Evolutionary conservation across 805 yeast species (phyloP).

Genomic region (Brettanomyces sp.): DNA sequence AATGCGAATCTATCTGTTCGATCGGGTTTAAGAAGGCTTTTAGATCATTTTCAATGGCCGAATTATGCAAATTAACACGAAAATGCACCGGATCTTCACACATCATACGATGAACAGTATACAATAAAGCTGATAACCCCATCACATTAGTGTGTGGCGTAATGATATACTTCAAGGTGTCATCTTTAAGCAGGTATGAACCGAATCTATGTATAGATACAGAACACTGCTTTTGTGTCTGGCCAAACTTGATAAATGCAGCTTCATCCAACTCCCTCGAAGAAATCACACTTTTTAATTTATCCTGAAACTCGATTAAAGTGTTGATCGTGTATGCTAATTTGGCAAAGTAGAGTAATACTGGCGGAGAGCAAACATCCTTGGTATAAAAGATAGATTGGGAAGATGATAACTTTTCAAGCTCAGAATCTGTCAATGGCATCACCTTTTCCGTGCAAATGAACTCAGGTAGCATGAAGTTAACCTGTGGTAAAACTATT

Average conservation of each 20-base stretch:
- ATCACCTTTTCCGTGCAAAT: not conserved
- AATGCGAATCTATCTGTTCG: constrained; percentile 8
- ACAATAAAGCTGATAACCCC: constrained; percentile 7
- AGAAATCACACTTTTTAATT: constrained; percentile 2
- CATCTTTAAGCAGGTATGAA: too few relatives aligned
- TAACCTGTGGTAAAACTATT: constrained; percentile 40
- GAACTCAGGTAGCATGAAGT: constrained; percentile 4
- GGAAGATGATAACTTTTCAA: too few relatives aligned
- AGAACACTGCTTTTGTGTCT: constrained; percentile 8
- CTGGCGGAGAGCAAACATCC: too few relatives aligned
- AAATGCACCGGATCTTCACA: constrained; percentile 19
- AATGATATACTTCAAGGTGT: too few relatives aligned
- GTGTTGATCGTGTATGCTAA: not conserved
- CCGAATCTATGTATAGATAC: not conserved
- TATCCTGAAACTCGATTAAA: not conserved
- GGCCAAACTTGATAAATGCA: constrained; percentile 5
- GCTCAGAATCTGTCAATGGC: not conserved
- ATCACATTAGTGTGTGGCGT: constrained; percentile 4
- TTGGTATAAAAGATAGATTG: too few relatives aligned
- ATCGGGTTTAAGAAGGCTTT: constrained; percentile 15
- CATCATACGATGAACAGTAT: constrained; percentile 16
- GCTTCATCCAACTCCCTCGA: constrained; percentile 5
- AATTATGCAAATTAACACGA: constrained; percentile 5
- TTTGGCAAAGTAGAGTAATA: not conserved
- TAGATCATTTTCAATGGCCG: constrained; percentile 7